Evolutionary conservation across 2,329 filamentous ascomycete species (phyloP).

Genomic region (Dendryphion nanum): DNA sequence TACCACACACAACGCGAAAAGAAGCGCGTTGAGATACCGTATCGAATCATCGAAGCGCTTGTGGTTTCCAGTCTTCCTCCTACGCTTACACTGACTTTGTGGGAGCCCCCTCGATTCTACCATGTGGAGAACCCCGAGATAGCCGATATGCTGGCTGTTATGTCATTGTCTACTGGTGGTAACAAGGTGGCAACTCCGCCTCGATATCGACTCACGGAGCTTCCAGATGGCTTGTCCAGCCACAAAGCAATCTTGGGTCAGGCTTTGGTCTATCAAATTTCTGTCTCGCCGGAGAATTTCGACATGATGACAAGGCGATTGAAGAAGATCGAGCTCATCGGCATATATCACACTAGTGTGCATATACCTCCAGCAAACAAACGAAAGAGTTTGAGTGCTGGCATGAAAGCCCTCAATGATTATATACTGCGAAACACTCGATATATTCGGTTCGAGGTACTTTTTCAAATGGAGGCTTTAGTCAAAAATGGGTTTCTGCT

Average conservation of each 20-base stretch:
- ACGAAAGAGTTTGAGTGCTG: background rate
- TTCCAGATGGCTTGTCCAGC: constrained; percentile 19
- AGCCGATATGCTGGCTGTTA: constrained; percentile 11
- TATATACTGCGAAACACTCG: constrained; percentile 1
- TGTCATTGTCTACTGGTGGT: constrained; percentile 4
- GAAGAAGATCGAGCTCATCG: constrained; percentile 7
- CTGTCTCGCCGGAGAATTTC: constrained; percentile 14
- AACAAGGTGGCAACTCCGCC: background rate
- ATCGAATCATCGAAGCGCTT: constrained; percentile 35
- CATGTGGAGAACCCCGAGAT: background rate
- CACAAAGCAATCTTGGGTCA: constrained; percentile 37
- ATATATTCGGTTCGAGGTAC: constrained; percentile 54
- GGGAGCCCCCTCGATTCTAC: constrained; percentile 30
- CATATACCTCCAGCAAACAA: background rate
- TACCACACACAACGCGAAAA: constrained; percentile 5
- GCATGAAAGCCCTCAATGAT: constrained; percentile 2
- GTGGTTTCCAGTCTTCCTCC: constrained; percentile 22
- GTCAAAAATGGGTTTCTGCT: constrained; percentile 51
- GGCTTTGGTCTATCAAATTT: constrained; percentile 49
- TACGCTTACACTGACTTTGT: constrained; percentile 35
- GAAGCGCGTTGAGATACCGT: constrained; percentile 36
- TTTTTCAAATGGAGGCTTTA: constrained; percentile 67
- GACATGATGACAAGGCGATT: constrained; percentile 6
- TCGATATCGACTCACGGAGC: background rate
- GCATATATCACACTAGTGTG: constrained; percentile 5